Conservation (phyloP, 352 stramenopile genomes). For the Globisporangium splendens region DNA sequence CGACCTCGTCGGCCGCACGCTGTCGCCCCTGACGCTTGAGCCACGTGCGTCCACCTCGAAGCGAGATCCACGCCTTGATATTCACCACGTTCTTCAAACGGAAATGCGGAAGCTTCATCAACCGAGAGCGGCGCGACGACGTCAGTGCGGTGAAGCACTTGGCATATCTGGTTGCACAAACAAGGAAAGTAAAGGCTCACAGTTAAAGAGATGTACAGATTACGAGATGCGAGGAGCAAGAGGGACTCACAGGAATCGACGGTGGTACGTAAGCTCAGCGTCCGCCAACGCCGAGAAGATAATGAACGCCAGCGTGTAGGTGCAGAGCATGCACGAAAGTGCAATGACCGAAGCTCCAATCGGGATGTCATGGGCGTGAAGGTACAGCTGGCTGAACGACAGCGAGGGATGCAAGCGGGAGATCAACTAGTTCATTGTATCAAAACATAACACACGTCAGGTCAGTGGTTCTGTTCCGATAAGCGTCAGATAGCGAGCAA, state of each 20-base stretch:
- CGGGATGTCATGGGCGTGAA: conserved; percentile 21
- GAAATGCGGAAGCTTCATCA: conserved; percentile 86
- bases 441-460: background rate
- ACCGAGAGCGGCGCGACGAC: conserved; percentile 73
- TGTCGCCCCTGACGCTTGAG: conserved; percentile 84
- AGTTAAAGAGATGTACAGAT: too few relatives aligned
- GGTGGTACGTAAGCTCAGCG: conserved; percentile 84
- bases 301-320: conserved; percentile 70
- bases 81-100: conserved; percentile 89
- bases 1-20: conserved; percentile 84
- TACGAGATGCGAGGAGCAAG: too few relatives aligned
- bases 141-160: conserved; percentile 90
- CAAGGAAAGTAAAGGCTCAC: background rate
- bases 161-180: conserved; percentile 47
- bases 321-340: conserved; percentile 67
- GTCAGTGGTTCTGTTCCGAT: background rate
- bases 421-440: conserved; percentile 23
- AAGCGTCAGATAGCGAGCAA: background rate
- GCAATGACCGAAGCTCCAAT: conserved; percentile 46
- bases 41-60: conserved; percentile 84
- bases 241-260: conserved; percentile 62
- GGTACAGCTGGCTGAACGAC: conserved; percentile 19
- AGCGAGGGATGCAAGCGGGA: conserved; percentile 28
- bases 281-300: conserved; percentile 76
- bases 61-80: conserved; percentile 89